phyloP scores from a whole-genome alignment of 306 rosid species.

The Fragaria vesca region DNA sequence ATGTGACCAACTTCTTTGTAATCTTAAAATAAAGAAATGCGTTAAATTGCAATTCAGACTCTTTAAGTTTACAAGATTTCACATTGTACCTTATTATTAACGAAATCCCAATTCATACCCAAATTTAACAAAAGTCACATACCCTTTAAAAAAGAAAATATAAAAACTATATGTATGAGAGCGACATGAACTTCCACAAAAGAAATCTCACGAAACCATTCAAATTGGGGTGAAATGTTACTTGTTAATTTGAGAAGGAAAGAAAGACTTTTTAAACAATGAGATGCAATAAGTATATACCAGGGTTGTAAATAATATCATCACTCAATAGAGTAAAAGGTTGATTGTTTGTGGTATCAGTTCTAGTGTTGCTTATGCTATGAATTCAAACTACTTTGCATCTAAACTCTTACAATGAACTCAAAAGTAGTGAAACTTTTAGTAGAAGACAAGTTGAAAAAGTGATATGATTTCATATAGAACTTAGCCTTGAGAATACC shows the following conservation, averaged over 20 bases:
- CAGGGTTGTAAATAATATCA: neutral
- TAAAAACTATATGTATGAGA: neutral
- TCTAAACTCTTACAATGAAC: neutral
- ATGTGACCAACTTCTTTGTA: neutral
- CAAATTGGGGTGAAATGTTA: neutral
- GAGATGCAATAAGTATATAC: neutral
- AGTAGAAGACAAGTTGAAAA: neutral
- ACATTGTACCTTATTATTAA: neutral
- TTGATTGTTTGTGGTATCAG: neutral
- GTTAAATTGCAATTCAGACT: neutral
- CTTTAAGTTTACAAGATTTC: neutral
- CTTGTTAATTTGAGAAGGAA: neutral
- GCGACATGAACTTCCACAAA: neutral
- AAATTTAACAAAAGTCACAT: neutral
- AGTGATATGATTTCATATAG: neutral
- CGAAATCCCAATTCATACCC: neutral
- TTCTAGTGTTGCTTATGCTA: neutral
- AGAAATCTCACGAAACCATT: neutral
- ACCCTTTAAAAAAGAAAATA: neutral
- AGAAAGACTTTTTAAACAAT: neutral
- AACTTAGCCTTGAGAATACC: constrained; percentile 46
- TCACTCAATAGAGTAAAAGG: neutral
- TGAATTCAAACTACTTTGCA: neutral
- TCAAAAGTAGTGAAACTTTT: neutral
- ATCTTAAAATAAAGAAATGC: neutral